phyloP scores from a whole-genome alignment of 495 filamentous ascomycete species.

The Rostrohypoxylon terebratum region DNA sequence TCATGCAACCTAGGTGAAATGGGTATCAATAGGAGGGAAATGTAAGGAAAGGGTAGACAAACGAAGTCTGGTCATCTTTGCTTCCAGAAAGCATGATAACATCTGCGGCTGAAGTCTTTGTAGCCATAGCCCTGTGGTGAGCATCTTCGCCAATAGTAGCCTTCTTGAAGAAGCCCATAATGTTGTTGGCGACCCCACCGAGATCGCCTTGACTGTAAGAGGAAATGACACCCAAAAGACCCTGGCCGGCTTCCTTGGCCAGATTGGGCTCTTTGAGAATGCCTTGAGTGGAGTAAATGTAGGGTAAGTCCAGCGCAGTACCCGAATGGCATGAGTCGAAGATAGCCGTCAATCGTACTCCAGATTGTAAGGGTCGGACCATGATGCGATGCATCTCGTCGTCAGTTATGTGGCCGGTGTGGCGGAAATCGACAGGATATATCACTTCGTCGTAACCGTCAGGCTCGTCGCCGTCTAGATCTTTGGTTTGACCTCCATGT shows the following conservation, averaged over 20 bases:
- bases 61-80: constrained; percentile 96
- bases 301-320: constrained; percentile 94
- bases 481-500: constrained; percentile 96
- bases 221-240: constrained; percentile 87
- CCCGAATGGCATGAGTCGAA: constrained; percentile 99
- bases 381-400: constrained; percentile 99
- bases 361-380: constrained; percentile 82
- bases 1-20: constrained; percentile 11
- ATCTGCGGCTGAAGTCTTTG: constrained; percentile 94
- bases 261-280: constrained; percentile 98
- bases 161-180: constrained; percentile 93
- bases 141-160: constrained; percentile 85
- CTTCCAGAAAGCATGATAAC: constrained; percentile 98
- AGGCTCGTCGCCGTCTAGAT: constrained; percentile 92
- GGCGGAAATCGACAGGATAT: constrained; percentile 94
- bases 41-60: constrained; percentile 63
- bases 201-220: constrained; percentile 92
- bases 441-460: constrained; percentile 98
- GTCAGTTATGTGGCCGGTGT: constrained; percentile 93
- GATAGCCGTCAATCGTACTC: constrained; percentile 94
- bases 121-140: constrained; percentile 80
- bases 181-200: constrained; percentile 80
- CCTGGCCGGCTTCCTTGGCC: constrained; percentile 96
- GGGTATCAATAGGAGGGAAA: constrained; percentile 40
- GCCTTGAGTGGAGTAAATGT: constrained; percentile 95